Conservation (phyloP, 2,329 filamentous ascomycete genomes). For the Venturia carpophila region DNA sequence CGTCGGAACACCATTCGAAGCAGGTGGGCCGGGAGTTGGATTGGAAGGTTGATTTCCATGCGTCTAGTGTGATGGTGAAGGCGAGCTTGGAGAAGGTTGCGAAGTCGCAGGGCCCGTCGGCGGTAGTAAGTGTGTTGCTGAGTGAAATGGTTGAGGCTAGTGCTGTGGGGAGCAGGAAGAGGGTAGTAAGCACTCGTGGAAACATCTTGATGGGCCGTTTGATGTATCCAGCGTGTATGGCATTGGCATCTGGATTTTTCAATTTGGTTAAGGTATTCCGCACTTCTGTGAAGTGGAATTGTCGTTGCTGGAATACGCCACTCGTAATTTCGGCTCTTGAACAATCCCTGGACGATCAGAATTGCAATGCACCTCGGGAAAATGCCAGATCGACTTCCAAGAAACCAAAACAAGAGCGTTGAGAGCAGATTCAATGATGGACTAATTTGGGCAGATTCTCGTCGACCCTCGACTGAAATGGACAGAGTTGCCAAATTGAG, state of each 20-base stretch:
- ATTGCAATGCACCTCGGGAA: no score
- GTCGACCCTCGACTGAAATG: not conserved
- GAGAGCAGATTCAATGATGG: not conserved
- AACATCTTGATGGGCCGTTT: not conserved
- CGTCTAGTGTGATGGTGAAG: constrained; percentile 9
- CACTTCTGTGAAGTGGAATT: no score
- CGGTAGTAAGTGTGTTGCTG: not conserved
- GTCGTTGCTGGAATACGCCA: no score
- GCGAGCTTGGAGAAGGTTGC: constrained; percentile 4
- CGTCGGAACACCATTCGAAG: constrained; percentile 17
- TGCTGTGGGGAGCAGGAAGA: not conserved
- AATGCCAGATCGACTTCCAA: no score
- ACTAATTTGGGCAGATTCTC: not conserved
- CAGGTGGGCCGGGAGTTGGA: constrained; percentile 1
- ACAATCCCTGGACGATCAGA: no score
- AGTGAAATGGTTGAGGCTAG: not conserved
- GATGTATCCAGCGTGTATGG: not conserved
- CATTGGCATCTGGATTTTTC: not conserved
- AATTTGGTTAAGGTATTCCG: not conserved
- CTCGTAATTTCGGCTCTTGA: no score
- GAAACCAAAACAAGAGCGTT: no score
- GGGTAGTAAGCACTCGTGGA: not conserved
- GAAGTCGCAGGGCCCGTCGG: constrained; percentile 8
- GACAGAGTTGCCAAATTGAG: not conserved
- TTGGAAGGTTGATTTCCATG: not conserved